Conservation (phyloP, 345 rosid species). For the Raphanus raphanistrum region DNA sequence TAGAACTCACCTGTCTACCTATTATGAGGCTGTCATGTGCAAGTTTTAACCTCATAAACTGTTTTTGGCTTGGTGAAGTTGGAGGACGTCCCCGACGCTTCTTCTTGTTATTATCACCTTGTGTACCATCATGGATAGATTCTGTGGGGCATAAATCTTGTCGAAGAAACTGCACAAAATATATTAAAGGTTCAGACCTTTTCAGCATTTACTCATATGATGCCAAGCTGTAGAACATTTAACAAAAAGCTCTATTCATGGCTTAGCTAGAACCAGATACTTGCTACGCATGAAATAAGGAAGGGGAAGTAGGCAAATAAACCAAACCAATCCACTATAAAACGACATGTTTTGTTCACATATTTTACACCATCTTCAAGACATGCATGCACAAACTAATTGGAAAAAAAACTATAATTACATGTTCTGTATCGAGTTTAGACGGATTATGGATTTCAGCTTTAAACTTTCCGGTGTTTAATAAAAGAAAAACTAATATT, state of each 20-base stretch:
- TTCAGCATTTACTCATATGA: slow-evolving; percentile 9
- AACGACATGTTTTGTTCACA: background rate
- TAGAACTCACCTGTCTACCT: background rate
- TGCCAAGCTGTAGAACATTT: background rate
- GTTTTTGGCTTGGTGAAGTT: background rate
- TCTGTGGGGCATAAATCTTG: background rate
- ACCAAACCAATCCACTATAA: background rate
- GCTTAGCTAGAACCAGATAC: background rate
- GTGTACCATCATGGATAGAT: background rate
- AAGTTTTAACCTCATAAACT: background rate
- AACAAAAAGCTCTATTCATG: background rate
- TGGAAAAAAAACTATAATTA: background rate
- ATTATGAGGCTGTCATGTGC: background rate
- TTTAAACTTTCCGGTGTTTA: background rate
- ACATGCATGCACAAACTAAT: background rate
- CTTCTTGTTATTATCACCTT: background rate
- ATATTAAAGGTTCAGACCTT: background rate
- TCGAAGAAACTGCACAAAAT: slow-evolving; percentile 12
- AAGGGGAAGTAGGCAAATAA: background rate
- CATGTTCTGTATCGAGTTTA: background rate
- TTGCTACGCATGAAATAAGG: background rate
- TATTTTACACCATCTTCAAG: background rate
- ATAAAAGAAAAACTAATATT: too few species aligned
- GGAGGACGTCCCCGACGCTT: background rate
- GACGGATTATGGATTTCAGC: background rate